Conservation (phyloP, 176 grass and related monocot genomes). For the Eragrostis curvula region DNA sequence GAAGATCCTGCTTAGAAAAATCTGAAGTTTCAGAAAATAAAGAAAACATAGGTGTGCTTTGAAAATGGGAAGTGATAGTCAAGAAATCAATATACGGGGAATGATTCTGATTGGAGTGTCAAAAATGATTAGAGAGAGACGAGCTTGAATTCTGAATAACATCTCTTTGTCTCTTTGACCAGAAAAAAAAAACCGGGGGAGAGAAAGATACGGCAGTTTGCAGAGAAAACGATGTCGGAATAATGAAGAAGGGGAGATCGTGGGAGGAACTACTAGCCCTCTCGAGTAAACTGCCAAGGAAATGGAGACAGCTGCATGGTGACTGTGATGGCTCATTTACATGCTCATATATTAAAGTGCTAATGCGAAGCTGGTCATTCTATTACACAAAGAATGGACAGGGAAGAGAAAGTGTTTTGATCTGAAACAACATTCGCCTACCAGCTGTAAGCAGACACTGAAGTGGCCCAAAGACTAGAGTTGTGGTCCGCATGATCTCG, state of each 20-base stretch:
- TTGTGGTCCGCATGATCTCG: constrained; percentile 28
- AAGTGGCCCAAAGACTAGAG: background rate
- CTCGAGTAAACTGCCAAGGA: background rate
- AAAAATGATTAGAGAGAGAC: constrained; percentile 4
- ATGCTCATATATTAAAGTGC: background rate
- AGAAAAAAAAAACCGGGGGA: background rate
- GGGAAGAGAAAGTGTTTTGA: background rate
- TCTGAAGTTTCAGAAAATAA: background rate
- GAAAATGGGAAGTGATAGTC: background rate
- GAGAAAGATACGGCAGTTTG: background rate
- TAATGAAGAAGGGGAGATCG: constrained; percentile 15
- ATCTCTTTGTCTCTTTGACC: constrained; percentile 1
- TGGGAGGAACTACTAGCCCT: background rate
- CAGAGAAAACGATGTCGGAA: background rate
- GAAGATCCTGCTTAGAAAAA: background rate
- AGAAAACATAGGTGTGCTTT: background rate
- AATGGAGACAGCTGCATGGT: constrained; percentile 26
- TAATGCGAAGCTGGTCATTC: background rate
- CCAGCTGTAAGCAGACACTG: background rate
- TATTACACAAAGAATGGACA: background rate
- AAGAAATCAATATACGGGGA: constrained; percentile 4
- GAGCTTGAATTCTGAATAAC: constrained; percentile 11
- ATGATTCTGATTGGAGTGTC: background rate
- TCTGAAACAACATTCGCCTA: constrained; percentile 19
- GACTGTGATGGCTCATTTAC: constrained; percentile 20